These are phyloP conservation scores for Penicillium sp. DNA, from an alignment of 2,329 filamentous ascomycete genomes.

Conservation along the genomic window DNA sequence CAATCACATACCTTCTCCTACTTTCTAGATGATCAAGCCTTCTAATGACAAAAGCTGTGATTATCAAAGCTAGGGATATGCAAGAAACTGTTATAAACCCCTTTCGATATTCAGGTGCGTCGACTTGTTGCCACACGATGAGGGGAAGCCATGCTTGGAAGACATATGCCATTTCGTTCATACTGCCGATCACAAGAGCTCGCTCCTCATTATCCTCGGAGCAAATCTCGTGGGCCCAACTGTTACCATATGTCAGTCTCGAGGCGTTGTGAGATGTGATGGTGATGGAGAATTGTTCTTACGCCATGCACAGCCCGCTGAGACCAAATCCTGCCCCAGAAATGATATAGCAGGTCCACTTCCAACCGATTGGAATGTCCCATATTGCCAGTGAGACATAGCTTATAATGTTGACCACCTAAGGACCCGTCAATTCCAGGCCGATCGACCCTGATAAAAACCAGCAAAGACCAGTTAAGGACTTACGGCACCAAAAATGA, in stretches of 20 bases:
- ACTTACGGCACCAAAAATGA: constrained; percentile 59
- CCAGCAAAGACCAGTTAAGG: constrained; percentile 38
- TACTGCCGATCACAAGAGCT: constrained; percentile 64
- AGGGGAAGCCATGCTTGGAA: constrained; percentile 70
- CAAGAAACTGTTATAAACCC: constrained; percentile 61
- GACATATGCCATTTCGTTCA: constrained; percentile 72
- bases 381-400: constrained; percentile 52
- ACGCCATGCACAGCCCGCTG: constrained; percentile 55
- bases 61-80: constrained; percentile 54
- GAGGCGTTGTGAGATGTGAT: too few relatives aligned
- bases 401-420: constrained; percentile 46
- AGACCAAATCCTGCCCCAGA: constrained; percentile 51
- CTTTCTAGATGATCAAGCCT: constrained; percentile 14
- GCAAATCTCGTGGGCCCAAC: constrained; percentile 59
- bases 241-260: constrained; percentile 15
- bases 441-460: not conserved
- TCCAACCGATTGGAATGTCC: constrained; percentile 57
- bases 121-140: constrained; percentile 66
- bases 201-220: constrained; percentile 64
- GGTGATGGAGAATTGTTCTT: constrained; percentile 27
- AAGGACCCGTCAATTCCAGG: not conserved
- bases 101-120: constrained; percentile 62
- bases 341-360: constrained; percentile 65
- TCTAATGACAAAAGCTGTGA: constrained; percentile 50
- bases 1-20: not conserved